These are phyloP conservation scores for Wallacemonas collosoma DNA, from an alignment of 208 protist species.

Conservation along the genomic window DNA sequence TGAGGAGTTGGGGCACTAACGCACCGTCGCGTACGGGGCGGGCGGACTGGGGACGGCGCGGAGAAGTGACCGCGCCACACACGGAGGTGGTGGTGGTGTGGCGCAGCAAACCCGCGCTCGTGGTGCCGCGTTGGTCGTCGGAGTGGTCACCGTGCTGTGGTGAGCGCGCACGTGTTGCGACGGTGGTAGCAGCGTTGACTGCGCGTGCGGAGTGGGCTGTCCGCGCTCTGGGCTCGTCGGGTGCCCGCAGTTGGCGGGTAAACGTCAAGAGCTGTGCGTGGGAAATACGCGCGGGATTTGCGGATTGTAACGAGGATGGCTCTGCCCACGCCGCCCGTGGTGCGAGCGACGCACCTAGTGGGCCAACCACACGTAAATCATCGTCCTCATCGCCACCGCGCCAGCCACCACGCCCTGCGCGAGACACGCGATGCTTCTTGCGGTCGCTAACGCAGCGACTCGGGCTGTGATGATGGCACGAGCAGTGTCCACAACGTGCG, in stretches of 20 bases:
- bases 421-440: not conserved
- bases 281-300: not conserved
- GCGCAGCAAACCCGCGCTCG: not conserved
- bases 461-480: constrained; percentile 2
- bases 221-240: constrained; percentile 28
- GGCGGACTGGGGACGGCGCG: constrained; percentile 1
- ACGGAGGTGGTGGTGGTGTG: not conserved
- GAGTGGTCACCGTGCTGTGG: not conserved
- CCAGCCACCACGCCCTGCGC: not conserved
- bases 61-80: no score
- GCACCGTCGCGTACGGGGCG: not conserved
- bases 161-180: not conserved
- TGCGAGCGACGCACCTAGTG: constrained; percentile 10
- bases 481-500: not conserved
- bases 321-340: constrained; percentile 8
- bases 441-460: not conserved
- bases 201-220: constrained; percentile 19
- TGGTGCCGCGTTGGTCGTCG: not conserved
- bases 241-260: constrained; percentile 35
- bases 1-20: constrained; percentile 1
- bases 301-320: not conserved
- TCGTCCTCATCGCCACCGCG: not conserved
- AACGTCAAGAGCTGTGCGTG: constrained; percentile 34
- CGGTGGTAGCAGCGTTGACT: not conserved
- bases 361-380: not conserved